These are phyloP conservation scores for Trichoderma sp. DNA, from an alignment of 2,329 filamentous ascomycete genomes.

Conservation along the genomic window DNA sequence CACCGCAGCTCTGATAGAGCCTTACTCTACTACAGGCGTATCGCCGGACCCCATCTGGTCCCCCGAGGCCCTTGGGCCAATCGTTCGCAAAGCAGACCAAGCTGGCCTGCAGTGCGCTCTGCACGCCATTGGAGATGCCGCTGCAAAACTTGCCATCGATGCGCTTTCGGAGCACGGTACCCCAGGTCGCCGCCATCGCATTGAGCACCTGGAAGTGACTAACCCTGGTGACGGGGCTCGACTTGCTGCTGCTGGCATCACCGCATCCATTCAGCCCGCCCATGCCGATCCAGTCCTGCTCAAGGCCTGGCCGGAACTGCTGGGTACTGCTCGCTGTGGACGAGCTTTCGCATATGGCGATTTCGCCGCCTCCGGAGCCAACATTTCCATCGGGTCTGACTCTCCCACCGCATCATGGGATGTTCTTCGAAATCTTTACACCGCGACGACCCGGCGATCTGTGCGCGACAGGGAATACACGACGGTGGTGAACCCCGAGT, in stretches of 20 bases:
- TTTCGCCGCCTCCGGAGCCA: not conserved
- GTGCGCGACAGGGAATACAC: not conserved
- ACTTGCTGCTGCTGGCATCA: slow-evolving; percentile 2
- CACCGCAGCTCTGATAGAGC: slow-evolving; percentile 11
- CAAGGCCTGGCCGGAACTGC: slow-evolving; percentile 10
- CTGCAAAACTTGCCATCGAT: slow-evolving; percentile 11
- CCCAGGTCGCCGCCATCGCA: slow-evolving; percentile 10
- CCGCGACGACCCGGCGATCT: slow-evolving; percentile 9
- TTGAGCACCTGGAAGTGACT: slow-evolving; percentile 11
- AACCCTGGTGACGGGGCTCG: slow-evolving; percentile 6
- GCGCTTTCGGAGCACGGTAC: slow-evolving; percentile 11
- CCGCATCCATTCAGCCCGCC: slow-evolving; percentile 11
- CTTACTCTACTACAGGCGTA: slow-evolving; percentile 5
- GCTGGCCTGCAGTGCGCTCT: slow-evolving; percentile 11
- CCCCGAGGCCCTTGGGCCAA: not conserved
- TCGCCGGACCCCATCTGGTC: slow-evolving; percentile 13
- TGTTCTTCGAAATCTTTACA: slow-evolving; percentile 8
- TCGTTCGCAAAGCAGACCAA: not conserved
- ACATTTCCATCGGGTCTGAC: slow-evolving; percentile 1
- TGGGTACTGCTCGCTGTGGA: not conserved
- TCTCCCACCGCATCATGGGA: slow-evolving; percentile 11
- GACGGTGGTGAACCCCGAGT: not conserved
- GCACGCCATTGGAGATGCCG: slow-evolving; percentile 14
- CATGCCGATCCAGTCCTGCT: slow-evolving; percentile 10
- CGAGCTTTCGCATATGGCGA: slow-evolving; percentile 10